Evolutionary conservation across 495 filamentous ascomycete genomes (phyloP), one percentile per base, ranked within the genome.

Genomic region (Podospora appendiculata): DNA sequence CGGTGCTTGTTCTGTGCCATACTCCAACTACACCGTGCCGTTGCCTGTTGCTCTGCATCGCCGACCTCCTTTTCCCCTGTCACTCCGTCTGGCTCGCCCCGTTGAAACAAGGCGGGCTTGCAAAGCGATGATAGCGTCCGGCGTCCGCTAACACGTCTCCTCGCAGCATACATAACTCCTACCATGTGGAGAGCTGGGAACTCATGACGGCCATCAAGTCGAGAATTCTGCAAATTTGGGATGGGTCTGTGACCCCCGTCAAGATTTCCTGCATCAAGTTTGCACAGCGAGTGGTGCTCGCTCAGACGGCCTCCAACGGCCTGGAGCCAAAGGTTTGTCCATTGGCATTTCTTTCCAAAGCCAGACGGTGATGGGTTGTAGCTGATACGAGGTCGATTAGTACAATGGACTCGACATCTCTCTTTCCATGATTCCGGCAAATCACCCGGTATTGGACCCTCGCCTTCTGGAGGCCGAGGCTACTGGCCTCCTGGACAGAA

Each of bases 261-360:
- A 86, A 85, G 62, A 79, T 96, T 62, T 92, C 89, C 76, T 96
- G 93, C 69, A 87, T 96, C 77, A 98, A 98, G 65, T 97, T 98
- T 62, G 84, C 88, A 13, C 91, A 97, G 72, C 80, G 88, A 25
- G 89, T 97, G 36, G 87, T 98, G 41, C 85, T 95, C 50, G 85
- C 89, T 7, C 92, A 98, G 65, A 96, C 90, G 7, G 85, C 84
- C 12, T 90, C 89, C 38, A 69, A 83, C 54, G 85, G 90, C 57
- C 75, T 83, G 32, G 93, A 97, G 65, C 89, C 88, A 53, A 84
- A 89, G 74, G 91, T 95, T 79, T 46, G 84, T 49, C 16, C 14
- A 11, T 17, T 45, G 41, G 44, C 32, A 12, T 32, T 33, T 14
- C 8, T 39, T 71, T 45, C 25, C 33, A 17, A 33, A 53, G 36